Evolutionary conservation across 116 monocot species (phyloP).

Genomic region (Posidonia oceanica): DNA sequence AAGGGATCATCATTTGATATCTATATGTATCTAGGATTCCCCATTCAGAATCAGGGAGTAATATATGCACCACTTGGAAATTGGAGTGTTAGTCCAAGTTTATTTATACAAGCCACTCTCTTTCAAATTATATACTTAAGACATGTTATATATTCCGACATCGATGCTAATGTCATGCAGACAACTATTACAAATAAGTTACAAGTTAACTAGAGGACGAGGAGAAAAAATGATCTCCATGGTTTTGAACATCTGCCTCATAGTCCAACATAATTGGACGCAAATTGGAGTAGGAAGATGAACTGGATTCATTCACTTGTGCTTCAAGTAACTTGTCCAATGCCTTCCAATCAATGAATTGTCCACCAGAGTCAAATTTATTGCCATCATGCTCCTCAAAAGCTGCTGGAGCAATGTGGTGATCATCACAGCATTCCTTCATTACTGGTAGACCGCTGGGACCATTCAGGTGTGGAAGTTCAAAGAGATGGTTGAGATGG

Average conservation of each 20-base stretch:
- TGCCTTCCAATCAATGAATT: conserved; percentile 46
- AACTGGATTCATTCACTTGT: conserved; percentile 36
- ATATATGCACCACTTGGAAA: no score
- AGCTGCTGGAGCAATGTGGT: not conserved
- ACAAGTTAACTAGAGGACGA: conserved; percentile 9
- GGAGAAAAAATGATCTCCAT: conserved; percentile 18
- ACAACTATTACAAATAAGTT: not conserved
- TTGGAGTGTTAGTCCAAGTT: no score
- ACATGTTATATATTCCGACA: not conserved
- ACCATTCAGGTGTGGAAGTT: conserved; percentile 43
- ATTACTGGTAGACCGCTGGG: conserved; percentile 18
- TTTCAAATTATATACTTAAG: not conserved
- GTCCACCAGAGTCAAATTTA: conserved; percentile 5
- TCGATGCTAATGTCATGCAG: not conserved
- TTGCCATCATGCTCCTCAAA: not conserved
- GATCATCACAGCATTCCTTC: conserved; percentile 12
- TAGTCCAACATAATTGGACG: conserved; percentile 16
- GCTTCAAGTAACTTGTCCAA: conserved; percentile 54
- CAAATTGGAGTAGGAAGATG: conserved; percentile 28
- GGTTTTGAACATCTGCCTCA: conserved; percentile 11
- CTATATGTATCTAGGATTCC: no score
- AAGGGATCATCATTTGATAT: no score
- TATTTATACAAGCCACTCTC: not conserved
- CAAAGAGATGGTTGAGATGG: conserved; percentile 18
- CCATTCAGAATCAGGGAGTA: no score